Percentiles rank a stretch among this genome's conserved stretches.
These are phyloP conservation scores for Dioszegia aurantiaca DNA, from an alignment of 768 basidiomycete genomes.

Conservation along the genomic window DNA sequence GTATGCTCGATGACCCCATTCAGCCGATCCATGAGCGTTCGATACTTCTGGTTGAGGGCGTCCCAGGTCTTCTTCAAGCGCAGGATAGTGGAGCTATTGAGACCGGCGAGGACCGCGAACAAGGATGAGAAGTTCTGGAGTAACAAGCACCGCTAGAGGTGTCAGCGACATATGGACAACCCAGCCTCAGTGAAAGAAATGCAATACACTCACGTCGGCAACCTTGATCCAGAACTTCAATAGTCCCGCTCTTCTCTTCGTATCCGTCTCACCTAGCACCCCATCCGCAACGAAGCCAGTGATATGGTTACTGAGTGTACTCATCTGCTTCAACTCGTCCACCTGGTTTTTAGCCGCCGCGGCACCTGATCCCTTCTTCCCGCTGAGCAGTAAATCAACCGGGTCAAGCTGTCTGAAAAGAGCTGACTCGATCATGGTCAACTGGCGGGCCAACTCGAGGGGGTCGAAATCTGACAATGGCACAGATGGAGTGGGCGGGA, in stretches of 20 bases:
- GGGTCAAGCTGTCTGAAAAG: slow-evolving; percentile 81
- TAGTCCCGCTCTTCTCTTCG: slow-evolving; percentile 70
- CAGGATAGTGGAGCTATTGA: slow-evolving; percentile 92
- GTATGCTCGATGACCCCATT: slow-evolving; percentile 86
- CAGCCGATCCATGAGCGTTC: slow-evolving; percentile 69
- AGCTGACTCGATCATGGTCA: slow-evolving; percentile 88
- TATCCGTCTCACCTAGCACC: slow-evolving; percentile 83
- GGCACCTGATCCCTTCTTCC: slow-evolving; percentile 57
- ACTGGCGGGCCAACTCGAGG: slow-evolving; percentile 84
- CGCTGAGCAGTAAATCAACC: slow-evolving; percentile 82
- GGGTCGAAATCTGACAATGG: slow-evolving; percentile 86
- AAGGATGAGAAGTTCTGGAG: slow-evolving; percentile 89
- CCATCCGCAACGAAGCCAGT: slow-evolving; percentile 87
- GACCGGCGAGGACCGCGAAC: slow-evolving; percentile 84
- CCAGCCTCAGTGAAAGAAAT: slow-evolving; percentile 6
- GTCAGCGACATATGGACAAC: too few species aligned
- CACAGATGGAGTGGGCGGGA: slow-evolving; percentile 52
- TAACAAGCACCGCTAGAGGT: slow-evolving; percentile 71
- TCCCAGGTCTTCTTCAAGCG: slow-evolving; percentile 90
- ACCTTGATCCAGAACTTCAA: slow-evolving; percentile 88
- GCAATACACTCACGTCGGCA: slow-evolving; percentile 60
- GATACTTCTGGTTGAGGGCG: slow-evolving; percentile 77
- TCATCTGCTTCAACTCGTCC: slow-evolving; percentile 72
- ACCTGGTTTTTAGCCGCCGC: slow-evolving; percentile 46
- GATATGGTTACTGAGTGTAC: slow-evolving; percentile 82